Evolutionary conservation across 345 rosid species (phyloP).

Genomic region (Corchorus olitorius): DNA sequence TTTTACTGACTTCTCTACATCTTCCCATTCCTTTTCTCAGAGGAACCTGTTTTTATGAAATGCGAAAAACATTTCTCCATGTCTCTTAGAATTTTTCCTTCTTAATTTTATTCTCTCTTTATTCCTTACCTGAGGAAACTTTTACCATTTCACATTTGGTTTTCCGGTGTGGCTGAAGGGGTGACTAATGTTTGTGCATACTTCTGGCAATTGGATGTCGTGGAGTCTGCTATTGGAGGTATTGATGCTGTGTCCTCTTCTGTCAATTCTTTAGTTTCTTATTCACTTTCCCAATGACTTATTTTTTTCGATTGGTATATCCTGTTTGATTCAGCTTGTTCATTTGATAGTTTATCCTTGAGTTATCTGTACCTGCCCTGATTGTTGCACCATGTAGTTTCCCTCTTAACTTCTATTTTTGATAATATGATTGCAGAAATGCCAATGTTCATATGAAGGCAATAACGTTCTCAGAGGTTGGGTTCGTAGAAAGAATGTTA

Average conservation of each 20-base stretch:
- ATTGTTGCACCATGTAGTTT: constrained; percentile 1
- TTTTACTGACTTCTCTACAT: not conserved
- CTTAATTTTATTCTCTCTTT: not conserved
- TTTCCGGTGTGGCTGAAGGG: constrained; percentile 23
- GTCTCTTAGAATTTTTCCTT: not conserved
- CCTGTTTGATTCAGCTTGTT: not conserved
- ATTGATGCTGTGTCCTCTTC: constrained; percentile 10
- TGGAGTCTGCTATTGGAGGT: constrained; percentile 19
- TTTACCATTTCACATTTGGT: constrained; percentile 18
- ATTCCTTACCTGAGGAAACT: not conserved
- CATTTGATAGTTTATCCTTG: not conserved
- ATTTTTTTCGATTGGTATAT: not conserved
- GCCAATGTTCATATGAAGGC: constrained; percentile 9
- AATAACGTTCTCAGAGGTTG: constrained; percentile 8
- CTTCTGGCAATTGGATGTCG: not conserved
- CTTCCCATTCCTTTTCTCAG: not conserved
- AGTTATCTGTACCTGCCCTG: not conserved
- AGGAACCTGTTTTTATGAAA: not conserved
- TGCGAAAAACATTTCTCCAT: not conserved
- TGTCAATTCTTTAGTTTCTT: not conserved
- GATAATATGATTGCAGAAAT: constrained; percentile 18
- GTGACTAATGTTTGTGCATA: constrained; percentile 7
- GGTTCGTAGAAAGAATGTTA: not conserved
- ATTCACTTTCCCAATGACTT: not conserved
- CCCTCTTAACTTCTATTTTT: constrained; percentile 1